These are phyloP conservation scores for Flaveria brownii DNA, from an alignment of 129 eudicot species.

Conservation along the genomic window DNA sequence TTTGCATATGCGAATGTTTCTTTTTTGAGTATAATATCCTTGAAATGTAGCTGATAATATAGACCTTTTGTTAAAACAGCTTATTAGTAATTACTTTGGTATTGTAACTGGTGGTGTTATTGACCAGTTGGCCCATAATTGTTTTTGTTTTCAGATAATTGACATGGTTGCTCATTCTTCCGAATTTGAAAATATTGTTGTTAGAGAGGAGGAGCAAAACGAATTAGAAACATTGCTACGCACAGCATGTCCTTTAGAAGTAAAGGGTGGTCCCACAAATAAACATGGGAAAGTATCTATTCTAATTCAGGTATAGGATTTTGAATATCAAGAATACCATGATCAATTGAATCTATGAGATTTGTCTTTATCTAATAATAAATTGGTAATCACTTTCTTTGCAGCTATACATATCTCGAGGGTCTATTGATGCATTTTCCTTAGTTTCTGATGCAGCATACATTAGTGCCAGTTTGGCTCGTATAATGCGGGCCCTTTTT, in stretches of 20 bases:
- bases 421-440: slow-evolving; percentile 79
- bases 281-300: slow-evolving; percentile 97
- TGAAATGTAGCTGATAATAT: background rate
- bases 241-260: slow-evolving; percentile 77
- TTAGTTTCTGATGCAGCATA: slow-evolving; percentile 93
- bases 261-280: slow-evolving; percentile 92
- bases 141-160: slow-evolving; percentile 57
- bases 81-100: slow-evolving; percentile 18
- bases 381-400: slow-evolving; percentile 22
- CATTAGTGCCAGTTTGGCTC: slow-evolving; percentile 97
- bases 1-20: background rate
- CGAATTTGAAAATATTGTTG: slow-evolving; percentile 95
- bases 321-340: slow-evolving; percentile 17
- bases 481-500: slow-evolving; percentile 95
- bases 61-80: background rate
- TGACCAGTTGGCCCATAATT: background rate
- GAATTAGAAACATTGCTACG: slow-evolving; percentile 82
- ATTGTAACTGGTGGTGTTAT: slow-evolving; percentile 7
- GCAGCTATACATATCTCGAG: slow-evolving; percentile 92
- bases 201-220: slow-evolving; percentile 95
- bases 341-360: slow-evolving; percentile 7
- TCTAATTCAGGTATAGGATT: slow-evolving; percentile 77
- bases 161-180: slow-evolving; percentile 99
- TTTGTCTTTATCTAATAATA: slow-evolving; percentile 23
- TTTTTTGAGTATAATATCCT: background rate